Percentiles rank a stretch among this genome's conserved stretches.
phyloP scores from a whole-genome alignment of 495 filamentous ascomycete species.

The Tetracladium setigerum region DNA sequence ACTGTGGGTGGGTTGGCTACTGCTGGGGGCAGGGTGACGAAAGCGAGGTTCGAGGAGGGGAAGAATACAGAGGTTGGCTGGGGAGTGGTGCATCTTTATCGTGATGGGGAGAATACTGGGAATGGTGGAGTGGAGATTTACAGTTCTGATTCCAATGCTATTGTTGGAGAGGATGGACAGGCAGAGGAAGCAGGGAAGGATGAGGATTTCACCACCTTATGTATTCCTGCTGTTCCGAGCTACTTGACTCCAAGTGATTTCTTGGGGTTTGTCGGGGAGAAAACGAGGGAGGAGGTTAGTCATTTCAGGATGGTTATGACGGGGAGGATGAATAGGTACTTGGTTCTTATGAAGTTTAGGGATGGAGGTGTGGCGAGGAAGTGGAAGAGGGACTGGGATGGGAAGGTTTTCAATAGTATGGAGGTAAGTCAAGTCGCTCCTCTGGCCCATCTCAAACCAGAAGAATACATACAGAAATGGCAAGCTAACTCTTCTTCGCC shows the following conservation, averaged over 20 bases:
- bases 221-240: slow-evolving; percentile 88
- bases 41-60: slow-evolving; percentile 68
- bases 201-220: slow-evolving; percentile 79
- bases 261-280: slow-evolving; percentile 85
- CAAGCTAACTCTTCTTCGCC: too few species aligned
- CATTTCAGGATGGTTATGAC: slow-evolving; percentile 96
- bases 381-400: slow-evolving; percentile 87
- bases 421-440: slow-evolving; percentile 79
- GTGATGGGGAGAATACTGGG: slow-evolving; percentile 67
- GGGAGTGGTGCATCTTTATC: slow-evolving; percentile 90
- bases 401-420: slow-evolving; percentile 88
- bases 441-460: neutral
- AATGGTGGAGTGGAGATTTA: slow-evolving; percentile 31
- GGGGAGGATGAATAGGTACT: slow-evolving; percentile 79
- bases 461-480: too few species aligned
- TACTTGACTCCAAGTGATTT: slow-evolving; percentile 91
- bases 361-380: slow-evolving; percentile 61
- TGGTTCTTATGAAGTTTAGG: slow-evolving; percentile 96
- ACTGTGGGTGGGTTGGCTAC: slow-evolving; percentile 7
- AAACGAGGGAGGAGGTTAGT: slow-evolving; percentile 78
- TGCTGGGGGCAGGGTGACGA: slow-evolving; percentile 38
- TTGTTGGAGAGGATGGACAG: slow-evolving; percentile 1
- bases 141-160: slow-evolving; percentile 12
- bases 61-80: slow-evolving; percentile 79
- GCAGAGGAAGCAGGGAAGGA: slow-evolving; percentile 35